These are phyloP conservation scores for Coemansia asiatica DNA, from an alignment of 192 early-diverging fungal genomes.

Conservation along the genomic window DNA sequence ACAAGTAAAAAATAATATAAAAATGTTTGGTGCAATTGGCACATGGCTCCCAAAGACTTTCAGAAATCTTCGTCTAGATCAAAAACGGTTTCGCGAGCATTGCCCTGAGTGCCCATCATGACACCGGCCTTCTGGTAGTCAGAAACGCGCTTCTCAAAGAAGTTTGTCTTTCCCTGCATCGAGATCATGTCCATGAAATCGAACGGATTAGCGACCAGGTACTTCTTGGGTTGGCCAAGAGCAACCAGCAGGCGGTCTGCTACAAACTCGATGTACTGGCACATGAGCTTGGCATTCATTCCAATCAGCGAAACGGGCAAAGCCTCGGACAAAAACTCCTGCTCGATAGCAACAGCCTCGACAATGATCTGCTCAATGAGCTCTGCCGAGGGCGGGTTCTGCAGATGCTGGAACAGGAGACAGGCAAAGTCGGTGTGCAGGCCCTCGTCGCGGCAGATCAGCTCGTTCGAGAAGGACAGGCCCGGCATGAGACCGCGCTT, in stretches of 20 bases:
- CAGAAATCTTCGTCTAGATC: constrained; percentile 83
- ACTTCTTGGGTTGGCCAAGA: constrained; percentile 83
- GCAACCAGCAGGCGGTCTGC: constrained; percentile 92
- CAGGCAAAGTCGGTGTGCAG: constrained; percentile 98
- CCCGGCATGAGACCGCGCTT: constrained; percentile 98
- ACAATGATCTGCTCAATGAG: constrained; percentile 69
- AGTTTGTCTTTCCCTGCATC: constrained; percentile 98
- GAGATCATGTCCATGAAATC: constrained; percentile 99
- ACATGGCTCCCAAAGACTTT: background rate
- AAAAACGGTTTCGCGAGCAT: constrained; percentile 66
- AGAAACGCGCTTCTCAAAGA: constrained; percentile 96
- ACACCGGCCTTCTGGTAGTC: constrained; percentile 95
- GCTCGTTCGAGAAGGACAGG: constrained; percentile 96
- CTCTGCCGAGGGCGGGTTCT: constrained; percentile 68
- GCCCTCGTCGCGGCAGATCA: constrained; percentile 97
- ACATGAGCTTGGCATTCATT: constrained; percentile 95
- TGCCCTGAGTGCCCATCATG: constrained; percentile 63
- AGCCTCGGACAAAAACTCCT: constrained; percentile 93
- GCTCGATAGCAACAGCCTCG: constrained; percentile 92
- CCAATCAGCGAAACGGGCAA: constrained; percentile 92
- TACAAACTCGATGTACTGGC: constrained; percentile 98
- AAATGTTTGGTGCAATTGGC: background rate
- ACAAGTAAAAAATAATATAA: background rate
- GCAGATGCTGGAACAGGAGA: constrained; percentile 82
- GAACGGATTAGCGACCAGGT: constrained; percentile 88